phyloP scores from a whole-genome alignment of 2,329 filamentous ascomycete species.

The Epichloe aotearoae region DNA sequence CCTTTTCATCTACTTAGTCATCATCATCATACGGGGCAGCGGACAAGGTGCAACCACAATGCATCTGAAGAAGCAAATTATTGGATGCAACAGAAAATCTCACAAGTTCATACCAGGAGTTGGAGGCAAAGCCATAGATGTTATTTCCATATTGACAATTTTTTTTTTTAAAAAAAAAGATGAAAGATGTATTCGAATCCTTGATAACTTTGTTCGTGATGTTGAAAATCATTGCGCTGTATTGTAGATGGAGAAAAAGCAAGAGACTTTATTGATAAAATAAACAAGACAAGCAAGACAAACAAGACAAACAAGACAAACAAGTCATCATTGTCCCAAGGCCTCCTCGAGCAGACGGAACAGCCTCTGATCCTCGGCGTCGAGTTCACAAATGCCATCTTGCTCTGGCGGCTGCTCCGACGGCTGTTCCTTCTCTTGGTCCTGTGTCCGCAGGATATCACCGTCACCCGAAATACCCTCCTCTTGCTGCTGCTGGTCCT shows the following conservation, averaged over 20 bases:
- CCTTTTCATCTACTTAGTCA: background rate
- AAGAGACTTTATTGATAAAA: too few relatives aligned
- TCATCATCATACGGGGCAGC: background rate
- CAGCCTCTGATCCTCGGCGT: background rate
- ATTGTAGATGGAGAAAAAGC: too few relatives aligned
- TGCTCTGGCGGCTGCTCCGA: background rate
- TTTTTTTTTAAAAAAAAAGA: background rate
- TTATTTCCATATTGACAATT: background rate
- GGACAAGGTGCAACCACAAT: background rate
- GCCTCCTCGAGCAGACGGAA: background rate
- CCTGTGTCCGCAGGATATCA: background rate
- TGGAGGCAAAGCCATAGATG: slow-evolving; percentile 1
- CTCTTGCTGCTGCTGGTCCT: background rate
- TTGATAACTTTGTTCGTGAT: too few relatives aligned
- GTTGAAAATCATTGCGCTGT: too few relatives aligned
- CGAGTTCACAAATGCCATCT: background rate
- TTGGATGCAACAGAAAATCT: background rate
- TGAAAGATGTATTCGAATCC: background rate
- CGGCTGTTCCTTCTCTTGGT: background rate
- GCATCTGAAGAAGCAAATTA: background rate
- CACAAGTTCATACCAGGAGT: slow-evolving; percentile 1
- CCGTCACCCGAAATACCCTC: too few relatives aligned
- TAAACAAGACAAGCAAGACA: too few relatives aligned
- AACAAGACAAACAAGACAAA: too few relatives aligned
- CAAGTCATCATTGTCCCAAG: too few relatives aligned